phyloP scores from a whole-genome alignment of 179 eudicot species.

The Patellifolia procumbens region DNA sequence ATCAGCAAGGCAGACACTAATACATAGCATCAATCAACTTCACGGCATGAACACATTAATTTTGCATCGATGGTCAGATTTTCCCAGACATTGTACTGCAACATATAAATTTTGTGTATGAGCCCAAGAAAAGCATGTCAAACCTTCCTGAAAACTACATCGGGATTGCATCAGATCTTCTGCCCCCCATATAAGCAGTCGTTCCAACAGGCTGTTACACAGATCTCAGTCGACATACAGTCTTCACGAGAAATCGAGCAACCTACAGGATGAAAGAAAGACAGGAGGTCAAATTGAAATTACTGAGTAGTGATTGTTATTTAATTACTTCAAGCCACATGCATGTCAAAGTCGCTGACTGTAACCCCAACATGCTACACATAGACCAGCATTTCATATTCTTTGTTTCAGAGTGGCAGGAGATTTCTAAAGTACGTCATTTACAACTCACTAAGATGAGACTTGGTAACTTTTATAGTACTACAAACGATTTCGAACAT shows the following conservation, averaged over 20 bases:
- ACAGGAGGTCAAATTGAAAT: not conserved
- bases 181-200: conserved; percentile 69
- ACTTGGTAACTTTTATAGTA: too few species aligned
- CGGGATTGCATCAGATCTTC: conserved; percentile 68
- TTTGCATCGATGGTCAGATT: not conserved
- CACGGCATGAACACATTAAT: not conserved
- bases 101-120: too few species aligned
- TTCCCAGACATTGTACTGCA: too few species aligned
- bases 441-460: too few species aligned
- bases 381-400: not conserved
- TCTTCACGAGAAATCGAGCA: conserved; percentile 91
- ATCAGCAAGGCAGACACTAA: too few species aligned
- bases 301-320: not conserved
- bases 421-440: not conserved
- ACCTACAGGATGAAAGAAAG: conserved; percentile 47
- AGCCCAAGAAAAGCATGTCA: conserved; percentile 8
- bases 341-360: not conserved
- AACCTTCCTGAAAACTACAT: conserved; percentile 67
- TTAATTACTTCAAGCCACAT: conserved; percentile 10
- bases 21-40: not conserved
- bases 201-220: conserved; percentile 77
- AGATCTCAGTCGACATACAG: conserved; percentile 73
- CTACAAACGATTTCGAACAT: too few species aligned
- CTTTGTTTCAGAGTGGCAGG: not conserved
- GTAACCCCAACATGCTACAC: not conserved